Base-by-base conservation (phyloP, 768 basidiomycete genomes). In the Lactarius sp. region DNA sequence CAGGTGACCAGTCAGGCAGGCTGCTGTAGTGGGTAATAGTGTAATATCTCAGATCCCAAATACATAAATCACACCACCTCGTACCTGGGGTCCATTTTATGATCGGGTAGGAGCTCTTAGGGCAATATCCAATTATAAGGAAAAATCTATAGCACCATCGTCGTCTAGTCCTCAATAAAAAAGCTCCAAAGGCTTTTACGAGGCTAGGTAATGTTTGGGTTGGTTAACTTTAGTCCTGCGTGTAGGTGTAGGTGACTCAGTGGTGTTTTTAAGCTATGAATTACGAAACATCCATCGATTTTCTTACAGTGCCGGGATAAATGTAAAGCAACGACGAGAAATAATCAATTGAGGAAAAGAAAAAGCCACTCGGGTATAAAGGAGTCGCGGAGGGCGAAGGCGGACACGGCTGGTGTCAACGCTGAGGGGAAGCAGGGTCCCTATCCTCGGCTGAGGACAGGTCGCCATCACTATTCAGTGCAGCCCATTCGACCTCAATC, bases 401-500 rank as follows among this genome's bases (percentile, higher is more conserved):
- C 9, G 20, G 9, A 27, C 37, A 16, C 2, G 8, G 37, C 7
- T 16, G 22, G 9, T 36, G 34, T 49, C 47, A 66, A n/a, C 12
- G 31, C 14, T 14, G 44, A 39, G 54, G 57, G 8, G 53, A 59
- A 14, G 37, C 22, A 4, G 56, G 8, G 12, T 66, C 56, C 37
- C 27, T 62, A 22, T 68, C 68, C 12, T 67, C 65, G 22, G 66
- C 52, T 4, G 52, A 44, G 47, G 68, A 68, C 44, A 68, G 71
- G 64, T 88, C 88, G 2, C 76, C 81, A 55, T 86, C 85, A 68
- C 86, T 88, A 64, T 81, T 83, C 69, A 83, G 73, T 39, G 79
- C 84, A 41, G 83, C 88, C 92, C 92, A 94, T 41, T 85, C 86
- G n/a, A 79, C 86, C 62, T 80, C 75, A 1, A 78, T 76, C 61